Conservation (phyloP, 192 early-diverging fungal species). For the Dispira parvispora region DNA sequence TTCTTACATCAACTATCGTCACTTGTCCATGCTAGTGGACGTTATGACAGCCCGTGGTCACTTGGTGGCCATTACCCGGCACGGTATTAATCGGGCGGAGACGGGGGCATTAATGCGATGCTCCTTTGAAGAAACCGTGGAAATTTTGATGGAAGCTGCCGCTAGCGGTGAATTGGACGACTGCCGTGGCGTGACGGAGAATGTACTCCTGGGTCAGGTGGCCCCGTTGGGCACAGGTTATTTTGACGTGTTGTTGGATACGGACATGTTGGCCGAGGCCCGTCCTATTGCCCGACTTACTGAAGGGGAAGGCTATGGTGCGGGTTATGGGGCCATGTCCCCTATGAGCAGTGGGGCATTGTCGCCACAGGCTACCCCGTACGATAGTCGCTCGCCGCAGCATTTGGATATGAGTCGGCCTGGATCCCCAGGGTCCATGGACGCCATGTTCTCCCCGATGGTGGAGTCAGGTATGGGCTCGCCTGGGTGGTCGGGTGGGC, state of each 20-base stretch:
- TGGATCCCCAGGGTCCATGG: conserved; percentile 37
- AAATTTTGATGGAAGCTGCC: conserved; percentile 93
- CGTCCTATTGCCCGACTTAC: too few relatives aligned
- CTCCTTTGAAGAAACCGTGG: conserved; percentile 98
- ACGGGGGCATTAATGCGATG: conserved; percentile 86
- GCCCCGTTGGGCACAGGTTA: conserved; percentile 89
- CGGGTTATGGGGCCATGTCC: conserved; percentile 31
- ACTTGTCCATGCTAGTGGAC: conserved; percentile 87
- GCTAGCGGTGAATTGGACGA: conserved; percentile 81
- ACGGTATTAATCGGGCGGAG: conserved; percentile 94
- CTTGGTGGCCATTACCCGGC: conserved; percentile 93
- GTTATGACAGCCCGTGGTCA: conserved; percentile 89
- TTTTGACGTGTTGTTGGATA: conserved; percentile 87
- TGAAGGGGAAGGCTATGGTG: conserved; percentile 9
- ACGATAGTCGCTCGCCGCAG: conserved; percentile 46
- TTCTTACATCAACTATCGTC: conserved; percentile 97
- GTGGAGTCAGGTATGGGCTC: conserved; percentile 56
- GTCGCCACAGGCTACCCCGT: conserved; percentile 69
- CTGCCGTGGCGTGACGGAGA: conserved; percentile 92
- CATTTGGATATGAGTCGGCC: conserved; percentile 41
- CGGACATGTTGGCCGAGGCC: conserved; percentile 39
- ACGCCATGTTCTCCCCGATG: conserved; percentile 73
- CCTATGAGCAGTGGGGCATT: conserved; percentile 40
- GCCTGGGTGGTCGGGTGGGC: conserved; percentile 32
- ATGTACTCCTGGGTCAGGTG: conserved; percentile 93